These are phyloP conservation scores for Iris pallida DNA, from an alignment of 116 monocot genomes.

Conservation along the genomic window DNA sequence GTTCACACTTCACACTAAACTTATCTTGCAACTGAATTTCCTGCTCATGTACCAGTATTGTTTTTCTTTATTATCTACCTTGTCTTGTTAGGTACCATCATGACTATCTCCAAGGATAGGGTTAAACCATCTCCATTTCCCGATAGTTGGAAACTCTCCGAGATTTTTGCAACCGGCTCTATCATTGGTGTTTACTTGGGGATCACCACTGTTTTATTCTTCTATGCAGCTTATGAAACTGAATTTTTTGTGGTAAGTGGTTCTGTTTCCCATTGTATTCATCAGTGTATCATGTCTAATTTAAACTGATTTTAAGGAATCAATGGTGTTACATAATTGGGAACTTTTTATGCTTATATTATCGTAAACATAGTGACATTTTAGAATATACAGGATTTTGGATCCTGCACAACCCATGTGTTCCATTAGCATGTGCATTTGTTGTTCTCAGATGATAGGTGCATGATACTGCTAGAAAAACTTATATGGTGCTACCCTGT, in stretches of 20 bases:
- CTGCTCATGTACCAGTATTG: background rate
- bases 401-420: background rate
- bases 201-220: constrained; percentile 47
- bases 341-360: too few species aligned
- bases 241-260: constrained; percentile 36
- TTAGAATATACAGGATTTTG: too few species aligned
- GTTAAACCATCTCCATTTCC: constrained; percentile 57
- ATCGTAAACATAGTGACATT: background rate
- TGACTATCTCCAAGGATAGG: constrained; percentile 63
- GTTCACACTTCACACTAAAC: background rate
- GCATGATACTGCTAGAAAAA: too few species aligned
- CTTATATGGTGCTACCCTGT: too few species aligned
- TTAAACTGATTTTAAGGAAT: too few species aligned
- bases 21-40: background rate
- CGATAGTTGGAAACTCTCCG: constrained; percentile 58
- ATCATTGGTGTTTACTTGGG: constrained; percentile 46
- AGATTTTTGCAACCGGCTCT: constrained; percentile 57
- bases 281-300: background rate
- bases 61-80: background rate
- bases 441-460: too few species aligned
- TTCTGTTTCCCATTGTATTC: background rate
- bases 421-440: background rate
- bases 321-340: too few species aligned
- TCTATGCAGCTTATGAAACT: constrained; percentile 33
- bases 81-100: constrained; percentile 44